Evolutionary conservation across 2,329 filamentous ascomycete species (phyloP), one percentile per base, ranked within the genome.

Genomic region (Septoria linicola): DNA sequence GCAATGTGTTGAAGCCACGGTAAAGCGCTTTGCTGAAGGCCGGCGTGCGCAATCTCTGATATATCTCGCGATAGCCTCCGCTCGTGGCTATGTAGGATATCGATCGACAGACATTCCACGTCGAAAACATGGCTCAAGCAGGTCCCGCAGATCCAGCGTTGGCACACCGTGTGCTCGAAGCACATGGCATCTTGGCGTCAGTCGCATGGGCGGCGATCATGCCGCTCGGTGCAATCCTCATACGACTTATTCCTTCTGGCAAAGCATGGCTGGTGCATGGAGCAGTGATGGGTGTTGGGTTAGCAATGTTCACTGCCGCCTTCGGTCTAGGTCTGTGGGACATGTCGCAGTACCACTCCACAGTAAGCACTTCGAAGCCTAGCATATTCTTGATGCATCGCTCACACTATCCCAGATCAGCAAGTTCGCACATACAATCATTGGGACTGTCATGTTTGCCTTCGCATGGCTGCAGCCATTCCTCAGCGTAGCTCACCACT

Each of bases 401-500:
- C 21, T 39, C 13, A 30, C 20, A 10, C n/a, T 23, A 21, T 34
- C 10, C 10, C 36, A 50, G 34, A 21, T 57, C 47, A 74, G 32
- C 44, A 42, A 67, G 37, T 61, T 68, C 25, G 32, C 32, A 14
- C 49, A 51, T 11, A 42, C 49, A 14, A 47, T 51, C 27, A 46
- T 51, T 11, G 49, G 49, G 10, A 41, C 36, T 3, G 36, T 43
- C 25, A 34, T 51, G 14, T 46, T 51, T 25, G 23, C 36, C 8
- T 40, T 51, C 13, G 41, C 42, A 11, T 51, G 41, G 21, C 35
- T 51, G 35, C 77, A 80, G 55, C 80, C 79, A 0, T 62, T 74
- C 2, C 67, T 80, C 27, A 80, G 80, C 3, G 61, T 73, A 13
- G 52, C 79, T 2, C 80, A 82, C 54, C 80, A 82, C 58, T 53